Evolutionary conservation across 306 rosid genomes (phyloP).

Genomic region (Cicer chorassanicum): DNA sequence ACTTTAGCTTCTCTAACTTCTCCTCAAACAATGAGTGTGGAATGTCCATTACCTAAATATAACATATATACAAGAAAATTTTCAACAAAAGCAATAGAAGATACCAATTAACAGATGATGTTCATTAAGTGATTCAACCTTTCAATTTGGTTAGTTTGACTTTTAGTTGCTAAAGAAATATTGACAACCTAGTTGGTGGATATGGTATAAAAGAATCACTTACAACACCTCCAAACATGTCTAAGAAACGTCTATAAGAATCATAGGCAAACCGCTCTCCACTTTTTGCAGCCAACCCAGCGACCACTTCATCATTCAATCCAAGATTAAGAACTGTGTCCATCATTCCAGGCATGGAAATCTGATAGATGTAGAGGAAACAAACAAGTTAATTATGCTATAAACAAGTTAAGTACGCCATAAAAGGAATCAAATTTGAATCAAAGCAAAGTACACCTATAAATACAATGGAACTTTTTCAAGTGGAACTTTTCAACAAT

Average conservation of each 20-base stretch:
- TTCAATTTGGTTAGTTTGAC: constrained; percentile 11
- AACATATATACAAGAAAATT: constrained; percentile 37
- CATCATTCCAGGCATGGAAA: constrained; percentile 99
- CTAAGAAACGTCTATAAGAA: constrained; percentile 90
- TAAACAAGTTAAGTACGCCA: constrained; percentile 26
- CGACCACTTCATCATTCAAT: constrained; percentile 84
- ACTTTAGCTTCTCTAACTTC: constrained; percentile 72
- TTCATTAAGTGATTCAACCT: neutral
- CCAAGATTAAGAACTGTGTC: constrained; percentile 99
- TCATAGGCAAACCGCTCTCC: constrained; percentile 97
- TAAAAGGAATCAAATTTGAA: constrained; percentile 11
- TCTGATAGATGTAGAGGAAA: constrained; percentile 49
- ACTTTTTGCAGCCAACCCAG: constrained; percentile 86
- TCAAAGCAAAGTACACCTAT: constrained; percentile 8
- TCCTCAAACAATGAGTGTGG: constrained; percentile 89
- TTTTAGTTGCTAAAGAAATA: constrained; percentile 13
- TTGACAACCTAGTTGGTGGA: neutral
- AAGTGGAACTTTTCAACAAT: constrained; percentile 2
- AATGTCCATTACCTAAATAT: constrained; percentile 78
- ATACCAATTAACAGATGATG: neutral
- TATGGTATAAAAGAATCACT: constrained; percentile 52
- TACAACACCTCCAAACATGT: constrained; percentile 97
- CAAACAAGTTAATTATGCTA: constrained; percentile 22
- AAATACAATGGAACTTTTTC: constrained; percentile 9
- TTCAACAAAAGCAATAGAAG: constrained; percentile 33